Evolutionary conservation across 352 stramenopile genomes (phyloP).

Genomic region (Globisporangium barbulae): DNA sequence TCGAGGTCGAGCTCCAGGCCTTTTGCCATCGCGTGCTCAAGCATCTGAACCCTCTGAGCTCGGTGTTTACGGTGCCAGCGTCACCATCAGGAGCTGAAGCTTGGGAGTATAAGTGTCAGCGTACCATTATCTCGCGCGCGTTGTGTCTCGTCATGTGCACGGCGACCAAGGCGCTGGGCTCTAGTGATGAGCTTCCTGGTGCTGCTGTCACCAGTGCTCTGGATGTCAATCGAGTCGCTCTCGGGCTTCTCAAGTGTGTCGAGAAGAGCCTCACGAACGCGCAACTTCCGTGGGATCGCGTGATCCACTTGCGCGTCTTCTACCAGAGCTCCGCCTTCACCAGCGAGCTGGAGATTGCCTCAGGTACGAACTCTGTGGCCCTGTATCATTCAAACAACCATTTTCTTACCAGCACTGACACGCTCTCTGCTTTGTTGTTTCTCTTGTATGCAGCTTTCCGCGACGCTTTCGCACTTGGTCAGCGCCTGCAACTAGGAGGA

Average conservation of each 20-base stretch:
- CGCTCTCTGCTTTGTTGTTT: background rate
- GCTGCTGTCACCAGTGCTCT: slow-evolving; percentile 19
- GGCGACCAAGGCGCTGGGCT: slow-evolving; percentile 12
- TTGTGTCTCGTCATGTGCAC: slow-evolving; percentile 51
- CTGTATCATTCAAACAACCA: background rate
- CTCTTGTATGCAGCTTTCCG: slow-evolving; percentile 6
- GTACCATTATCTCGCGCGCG: slow-evolving; percentile 35
- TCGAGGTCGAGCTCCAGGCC: slow-evolving; percentile 76
- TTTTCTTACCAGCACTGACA: background rate
- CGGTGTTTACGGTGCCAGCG: background rate
- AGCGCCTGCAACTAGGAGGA: slow-evolving; percentile 10
- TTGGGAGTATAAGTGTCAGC: slow-evolving; percentile 27
- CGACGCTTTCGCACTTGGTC: background rate
- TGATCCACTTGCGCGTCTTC: slow-evolving; percentile 71
- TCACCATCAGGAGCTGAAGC: background rate
- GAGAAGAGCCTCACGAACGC: slow-evolving; percentile 34
- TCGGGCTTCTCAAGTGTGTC: slow-evolving; percentile 14
- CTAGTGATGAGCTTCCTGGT: background rate
- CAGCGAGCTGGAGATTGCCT: slow-evolving; percentile 48
- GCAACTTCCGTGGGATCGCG: slow-evolving; percentile 51
- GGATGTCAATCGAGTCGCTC: slow-evolving; percentile 25
- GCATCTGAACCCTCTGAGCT: slow-evolving; percentile 34
- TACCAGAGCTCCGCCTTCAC: slow-evolving; percentile 46
- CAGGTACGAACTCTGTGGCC: slow-evolving; percentile 16
- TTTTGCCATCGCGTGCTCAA: slow-evolving; percentile 67